Base-by-base conservation (phyloP, 225 moss, liverwort and hornwort species). In the Polytrichum formosum region DNA sequence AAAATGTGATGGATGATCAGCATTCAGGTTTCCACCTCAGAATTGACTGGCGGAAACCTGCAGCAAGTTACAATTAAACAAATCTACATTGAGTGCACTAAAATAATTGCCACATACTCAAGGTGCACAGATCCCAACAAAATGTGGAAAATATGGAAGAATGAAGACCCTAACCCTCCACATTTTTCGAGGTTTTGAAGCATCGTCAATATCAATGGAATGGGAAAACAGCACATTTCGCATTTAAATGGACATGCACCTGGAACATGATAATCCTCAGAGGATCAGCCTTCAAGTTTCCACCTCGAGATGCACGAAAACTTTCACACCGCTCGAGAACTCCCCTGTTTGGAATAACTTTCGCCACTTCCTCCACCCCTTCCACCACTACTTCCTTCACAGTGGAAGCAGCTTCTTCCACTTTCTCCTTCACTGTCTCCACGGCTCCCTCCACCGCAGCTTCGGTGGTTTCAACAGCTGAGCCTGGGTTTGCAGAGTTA, bases 1-100 rank as follows among this genome's bases (percentile, higher is more conserved):
- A 87, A n/a, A 94, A 89, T 76, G 92, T 71, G 65, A 92, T 74
- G 87, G 92, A 10, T 10, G 37, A 84, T 92, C 94, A 33, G 90
- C 89, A 66, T 85, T 74, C 35, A 92, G 79, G 64, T 59, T 67
- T 9, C 90, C 87, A 13, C 88, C 92, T 28, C 85, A 72, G 2
- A 7, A 33, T 37, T 10, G 10, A 75, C 19, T 70, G 74, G 0
- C 79, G 74, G 21, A 21, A 56, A 62, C 85, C 78, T 13, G 10
- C 9, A 35, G 35, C 35, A 35, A 9, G 8, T 37, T 37, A 37
- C 37, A 37, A 10, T 37, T 37, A 37, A 10, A 37, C 37, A 10
- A 10, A 0, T 10, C 9, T 9, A 35, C 35, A 8, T 35, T 35
- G 35, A 35, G 9, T 35, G 9, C 35, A 9, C 35, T 9, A 1